Evolutionary conservation across 208 protist genomes (phyloP).

Genomic region (Leishmania aethiopica): DNA sequence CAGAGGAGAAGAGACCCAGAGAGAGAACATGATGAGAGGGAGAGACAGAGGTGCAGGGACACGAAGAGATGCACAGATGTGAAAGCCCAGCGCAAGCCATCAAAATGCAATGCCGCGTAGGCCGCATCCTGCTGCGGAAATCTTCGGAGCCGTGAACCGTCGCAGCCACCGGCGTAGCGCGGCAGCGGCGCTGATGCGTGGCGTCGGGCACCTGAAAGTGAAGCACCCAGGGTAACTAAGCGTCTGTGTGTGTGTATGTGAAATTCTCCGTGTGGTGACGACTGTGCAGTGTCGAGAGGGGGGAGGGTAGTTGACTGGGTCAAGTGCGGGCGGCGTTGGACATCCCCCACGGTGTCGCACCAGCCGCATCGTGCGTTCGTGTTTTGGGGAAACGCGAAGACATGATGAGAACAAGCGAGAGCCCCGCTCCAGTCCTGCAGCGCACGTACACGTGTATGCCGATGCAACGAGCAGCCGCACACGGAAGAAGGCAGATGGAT

Average conservation of each 20-base stretch:
- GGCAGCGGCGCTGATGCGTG: neutral
- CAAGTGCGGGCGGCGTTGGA: neutral
- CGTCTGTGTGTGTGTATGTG: neutral
- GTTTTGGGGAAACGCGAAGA: neutral
- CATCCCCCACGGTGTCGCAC: neutral
- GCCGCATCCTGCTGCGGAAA: neutral
- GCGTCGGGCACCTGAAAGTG: too few species aligned
- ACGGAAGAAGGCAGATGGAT: neutral
- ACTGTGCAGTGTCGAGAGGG: neutral
- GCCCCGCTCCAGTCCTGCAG: neutral
- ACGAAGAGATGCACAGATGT: neutral
- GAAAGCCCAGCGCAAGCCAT: neutral
- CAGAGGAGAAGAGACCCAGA: slow-evolving; percentile 13
- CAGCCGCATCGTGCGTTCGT: neutral
- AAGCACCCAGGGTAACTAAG: neutral
- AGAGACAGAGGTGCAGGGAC: neutral
- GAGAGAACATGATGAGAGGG: neutral
- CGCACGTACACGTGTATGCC: neutral
- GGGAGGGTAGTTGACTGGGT: neutral
- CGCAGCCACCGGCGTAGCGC: neutral
- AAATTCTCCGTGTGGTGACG: neutral
- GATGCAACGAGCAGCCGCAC: neutral
- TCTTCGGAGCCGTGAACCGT: neutral
- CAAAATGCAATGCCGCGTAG: neutral
- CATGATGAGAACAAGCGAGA: neutral